Percentiles rank a stretch among this genome's conserved stretches.
phyloP scores from a whole-genome alignment of 192 early-diverging fungal genomes.

The Coemansia sp. region DNA sequence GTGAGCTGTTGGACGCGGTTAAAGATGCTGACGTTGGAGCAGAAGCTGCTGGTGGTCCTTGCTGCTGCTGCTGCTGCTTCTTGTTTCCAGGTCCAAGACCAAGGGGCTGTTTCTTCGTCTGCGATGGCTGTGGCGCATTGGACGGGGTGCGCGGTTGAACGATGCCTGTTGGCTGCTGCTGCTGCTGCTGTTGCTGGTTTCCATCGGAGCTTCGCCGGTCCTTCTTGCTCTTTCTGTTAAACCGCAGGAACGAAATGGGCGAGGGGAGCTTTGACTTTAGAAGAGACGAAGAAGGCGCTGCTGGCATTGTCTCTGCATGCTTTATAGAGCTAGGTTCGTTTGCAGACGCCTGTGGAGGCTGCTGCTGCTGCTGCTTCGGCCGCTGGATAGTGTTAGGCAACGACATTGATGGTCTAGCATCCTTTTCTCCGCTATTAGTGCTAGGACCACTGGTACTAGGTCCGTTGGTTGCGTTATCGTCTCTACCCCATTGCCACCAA shows the following conservation, averaged over 20 bases:
- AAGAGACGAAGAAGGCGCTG: constrained; percentile 5
- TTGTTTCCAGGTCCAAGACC: background rate
- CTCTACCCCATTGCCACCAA: constrained; percentile 49
- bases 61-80: constrained; percentile 13
- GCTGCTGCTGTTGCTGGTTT: constrained; percentile 11
- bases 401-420: background rate
- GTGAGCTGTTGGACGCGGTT: background rate
- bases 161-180: too few relatives aligned
- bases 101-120: constrained; percentile 9
- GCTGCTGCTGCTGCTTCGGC: background rate
- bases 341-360: background rate
- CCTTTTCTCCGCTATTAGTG: background rate
- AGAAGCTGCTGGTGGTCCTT: background rate
- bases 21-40: background rate
- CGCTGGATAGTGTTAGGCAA: background rate
- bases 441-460: background rate
- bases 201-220: constrained; percentile 11
- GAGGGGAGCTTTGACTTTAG: constrained; percentile 45
- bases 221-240: constrained; percentile 50
- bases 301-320: background rate
- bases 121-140: constrained; percentile 1
- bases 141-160: background rate
- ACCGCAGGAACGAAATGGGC: constrained; percentile 46
- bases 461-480: constrained; percentile 7
- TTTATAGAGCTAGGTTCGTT: background rate